phyloP scores from a whole-genome alignment of 1,139 yeast genomes.

The Yamadazyma mexicana region DNA sequence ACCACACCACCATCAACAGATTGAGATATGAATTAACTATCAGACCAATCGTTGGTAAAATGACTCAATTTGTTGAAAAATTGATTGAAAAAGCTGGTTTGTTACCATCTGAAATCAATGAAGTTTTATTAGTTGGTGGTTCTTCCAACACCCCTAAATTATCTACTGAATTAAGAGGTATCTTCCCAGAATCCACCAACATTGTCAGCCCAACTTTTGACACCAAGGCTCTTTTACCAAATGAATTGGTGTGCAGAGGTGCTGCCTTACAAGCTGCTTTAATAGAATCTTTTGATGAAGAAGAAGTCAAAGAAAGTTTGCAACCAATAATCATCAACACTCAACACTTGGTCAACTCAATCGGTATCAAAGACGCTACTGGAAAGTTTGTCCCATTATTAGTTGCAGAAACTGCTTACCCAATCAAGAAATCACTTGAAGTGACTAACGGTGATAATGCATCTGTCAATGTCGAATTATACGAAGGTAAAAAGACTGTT shows the following conservation, averaged over 20 bases:
- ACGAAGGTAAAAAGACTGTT: conserved; percentile 81
- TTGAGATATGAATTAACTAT: conserved; percentile 89
- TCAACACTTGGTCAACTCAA: conserved; percentile 79
- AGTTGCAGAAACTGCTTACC: conserved; percentile 86
- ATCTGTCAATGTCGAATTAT: conserved; percentile 67
- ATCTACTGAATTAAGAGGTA: conserved; percentile 66
- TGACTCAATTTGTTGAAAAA: conserved; percentile 73
- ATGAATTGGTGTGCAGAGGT: conserved; percentile 90
- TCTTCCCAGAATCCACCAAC: conserved; percentile 80
- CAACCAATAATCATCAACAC: conserved; percentile 88
- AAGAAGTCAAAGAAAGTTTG: conserved; percentile 80
- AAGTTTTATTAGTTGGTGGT: conserved; percentile 93
- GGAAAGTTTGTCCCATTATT: conserved; percentile 75
- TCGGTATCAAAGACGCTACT: conserved; percentile 77
- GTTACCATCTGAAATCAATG: conserved; percentile 85
- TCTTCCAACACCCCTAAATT: conserved; percentile 90
- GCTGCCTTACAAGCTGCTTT: conserved; percentile 96
- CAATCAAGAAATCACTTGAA: conserved; percentile 76
- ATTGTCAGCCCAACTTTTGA: conserved; percentile 78
- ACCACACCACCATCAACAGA: conserved; percentile 90
- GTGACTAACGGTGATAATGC: conserved; percentile 63
- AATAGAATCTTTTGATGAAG: conserved; percentile 79
- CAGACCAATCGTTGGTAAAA: conserved; percentile 72
- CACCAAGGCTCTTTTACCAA: conserved; percentile 79
- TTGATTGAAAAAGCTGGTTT: conserved; percentile 80